Evolutionary conservation across 208 protist species (phyloP), one percentile per base, ranked within the genome.

Genomic region (Naegleria fowleri): DNA sequence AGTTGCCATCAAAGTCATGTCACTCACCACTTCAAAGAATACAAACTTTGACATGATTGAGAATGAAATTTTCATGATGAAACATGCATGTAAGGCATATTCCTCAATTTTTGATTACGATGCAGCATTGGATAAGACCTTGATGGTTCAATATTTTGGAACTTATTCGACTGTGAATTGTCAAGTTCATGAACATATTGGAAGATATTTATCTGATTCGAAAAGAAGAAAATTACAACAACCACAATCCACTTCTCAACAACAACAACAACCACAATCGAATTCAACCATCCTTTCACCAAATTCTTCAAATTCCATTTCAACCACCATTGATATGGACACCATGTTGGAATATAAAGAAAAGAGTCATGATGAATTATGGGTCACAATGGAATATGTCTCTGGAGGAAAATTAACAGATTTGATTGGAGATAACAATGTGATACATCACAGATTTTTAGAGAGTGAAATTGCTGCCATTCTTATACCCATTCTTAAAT

Each of bases 1-100:
- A 58, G 93, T 95, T 40, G 95, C 95, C 16, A 90, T 96, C 41
- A 96, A 96, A 89, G 90, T 91, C 41, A 94, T 92, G 48, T 79
- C 36, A 36, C 91, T 94, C 25, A 94, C 86, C 29, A 16, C 43
- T 51, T 83, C 86, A n/a, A 11, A 88, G 0, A 93, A 85, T 15
- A 39, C 79, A 33, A 83, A 67, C 36, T 55, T 90, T 51, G 83
- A 58, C 33, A 59, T 51, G 43, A 79, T 96, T 29, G 43, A 92
- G 19, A 94, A 94, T 55, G 95, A 96, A 88, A 93, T 96, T 25
- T 38, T 91, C 22, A 90, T 95, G 16, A 89, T 96, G 16, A 36
- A 79, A 36, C 22, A 86, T 7, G 83, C 67, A 6, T 79, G 67
- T 33, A 79, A 36, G 36, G 2, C 16, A 6, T 79, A 79, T 79